Percentiles rank a stretch among this genome's conserved stretches.
Conservation (phyloP, 176 grass and related monocot species). For the Juncus inflexus region DNA sequence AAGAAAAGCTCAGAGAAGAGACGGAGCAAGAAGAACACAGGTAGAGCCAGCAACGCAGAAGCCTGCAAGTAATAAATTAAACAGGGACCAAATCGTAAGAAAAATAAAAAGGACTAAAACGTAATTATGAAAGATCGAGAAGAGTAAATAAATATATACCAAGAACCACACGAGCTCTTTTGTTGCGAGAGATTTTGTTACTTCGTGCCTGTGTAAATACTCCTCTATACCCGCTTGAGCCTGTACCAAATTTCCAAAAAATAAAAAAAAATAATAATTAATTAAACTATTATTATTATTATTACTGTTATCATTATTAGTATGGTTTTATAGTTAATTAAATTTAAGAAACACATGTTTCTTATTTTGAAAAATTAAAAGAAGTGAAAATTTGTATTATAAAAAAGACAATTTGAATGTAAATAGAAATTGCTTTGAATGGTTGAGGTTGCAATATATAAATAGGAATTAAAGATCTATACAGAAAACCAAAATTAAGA, state of each 20-base stretch:
- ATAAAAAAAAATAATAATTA: slow-evolving; percentile 30
- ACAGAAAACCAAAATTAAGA: no score
- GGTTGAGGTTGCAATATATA: no score
- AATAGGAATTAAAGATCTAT: no score
- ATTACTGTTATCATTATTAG: no score
- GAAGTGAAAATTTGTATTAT: no score
- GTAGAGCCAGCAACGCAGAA: slow-evolving; percentile 58
- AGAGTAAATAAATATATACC: slow-evolving; percentile 31
- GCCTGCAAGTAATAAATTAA: slow-evolving; percentile 46
- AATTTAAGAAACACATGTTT: slow-evolving; percentile 3
- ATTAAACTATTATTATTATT: not conserved
- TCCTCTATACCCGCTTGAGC: slow-evolving; percentile 61
- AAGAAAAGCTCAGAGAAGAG: slow-evolving; percentile 51
- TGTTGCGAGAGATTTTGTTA: slow-evolving; percentile 64
- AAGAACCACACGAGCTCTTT: slow-evolving; percentile 83
- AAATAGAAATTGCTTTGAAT: no score
- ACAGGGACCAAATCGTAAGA: slow-evolving; percentile 25
- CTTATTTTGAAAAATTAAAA: not conserved
- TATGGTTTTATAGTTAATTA: no score
- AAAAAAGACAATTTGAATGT: no score
- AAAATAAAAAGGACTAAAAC: slow-evolving; percentile 10
- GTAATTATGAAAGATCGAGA: slow-evolving; percentile 21
- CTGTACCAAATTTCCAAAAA: slow-evolving; percentile 17
- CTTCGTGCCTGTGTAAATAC: slow-evolving; percentile 64
- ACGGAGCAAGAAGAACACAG: slow-evolving; percentile 51